Conservation (phyloP, 129 eudicot species). For the Saposhnikovia divaricata region DNA sequence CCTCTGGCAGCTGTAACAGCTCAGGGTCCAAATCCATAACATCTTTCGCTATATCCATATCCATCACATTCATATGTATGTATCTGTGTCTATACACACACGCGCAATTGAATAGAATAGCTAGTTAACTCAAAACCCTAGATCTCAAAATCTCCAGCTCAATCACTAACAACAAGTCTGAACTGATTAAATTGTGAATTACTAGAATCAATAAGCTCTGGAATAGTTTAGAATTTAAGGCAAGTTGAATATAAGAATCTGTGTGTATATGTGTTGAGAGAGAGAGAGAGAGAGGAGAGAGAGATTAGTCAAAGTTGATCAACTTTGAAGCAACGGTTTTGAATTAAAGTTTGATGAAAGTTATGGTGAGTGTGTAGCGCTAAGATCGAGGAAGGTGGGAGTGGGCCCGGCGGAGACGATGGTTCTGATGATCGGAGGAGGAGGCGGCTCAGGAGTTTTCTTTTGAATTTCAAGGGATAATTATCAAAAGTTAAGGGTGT, state of each 20-base stretch:
- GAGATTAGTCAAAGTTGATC: neutral
- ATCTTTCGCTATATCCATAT: constrained; percentile 24
- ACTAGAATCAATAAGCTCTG: neutral
- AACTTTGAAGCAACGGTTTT: neutral
- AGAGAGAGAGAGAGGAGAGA: too few relatives aligned
- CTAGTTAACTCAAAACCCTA: neutral
- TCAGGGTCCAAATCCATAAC: constrained; percentile 26
- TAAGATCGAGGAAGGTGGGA: neutral
- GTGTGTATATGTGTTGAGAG: too few relatives aligned
- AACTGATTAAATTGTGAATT: too few relatives aligned
- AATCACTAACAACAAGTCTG: neutral
- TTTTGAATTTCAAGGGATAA: too few relatives aligned
- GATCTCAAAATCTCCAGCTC: neutral
- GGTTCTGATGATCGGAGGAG: constrained; percentile 4
- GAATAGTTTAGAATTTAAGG: too few relatives aligned
- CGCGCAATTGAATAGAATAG: neutral
- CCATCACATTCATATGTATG: constrained; percentile 15
- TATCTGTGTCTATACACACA: neutral
- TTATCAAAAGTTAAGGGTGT: too few relatives aligned
- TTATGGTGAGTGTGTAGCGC: neutral
- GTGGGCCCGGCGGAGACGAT: neutral
- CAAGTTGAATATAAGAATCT: too few relatives aligned
- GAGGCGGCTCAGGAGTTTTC: too few relatives aligned
- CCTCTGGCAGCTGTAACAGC: constrained; percentile 33
- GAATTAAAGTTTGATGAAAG: neutral